Evolutionary conservation across 1,284 basidiomycete genomes (phyloP).

Genomic region (Agroathelia rolfsii): DNA sequence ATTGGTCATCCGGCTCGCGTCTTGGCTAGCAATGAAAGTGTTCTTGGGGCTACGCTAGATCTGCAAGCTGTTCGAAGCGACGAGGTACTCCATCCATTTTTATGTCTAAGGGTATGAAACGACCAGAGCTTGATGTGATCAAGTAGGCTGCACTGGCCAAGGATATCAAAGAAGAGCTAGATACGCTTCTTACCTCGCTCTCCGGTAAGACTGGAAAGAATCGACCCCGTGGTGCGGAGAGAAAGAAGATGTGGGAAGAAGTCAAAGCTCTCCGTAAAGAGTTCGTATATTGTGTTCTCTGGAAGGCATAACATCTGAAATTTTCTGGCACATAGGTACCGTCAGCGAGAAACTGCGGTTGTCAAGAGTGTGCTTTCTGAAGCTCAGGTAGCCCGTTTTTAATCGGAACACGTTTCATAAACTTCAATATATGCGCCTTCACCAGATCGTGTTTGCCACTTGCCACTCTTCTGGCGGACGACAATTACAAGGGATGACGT

Average conservation of each 20-base stretch:
- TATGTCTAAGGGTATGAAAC: not conserved
- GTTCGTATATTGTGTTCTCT: slow-evolving; percentile 30
- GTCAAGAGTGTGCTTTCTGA: slow-evolving; percentile 70
- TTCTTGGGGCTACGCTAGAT: slow-evolving; percentile 81
- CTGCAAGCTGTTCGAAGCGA: slow-evolving; percentile 75
- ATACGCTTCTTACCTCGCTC: slow-evolving; percentile 54
- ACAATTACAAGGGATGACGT: slow-evolving; percentile 65
- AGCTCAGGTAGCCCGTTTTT: slow-evolving; percentile 44
- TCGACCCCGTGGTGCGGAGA: slow-evolving; percentile 60
- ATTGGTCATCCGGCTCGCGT: slow-evolving; percentile 92
- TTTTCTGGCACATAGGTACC: slow-evolving; percentile 44
- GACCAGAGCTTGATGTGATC: not conserved
- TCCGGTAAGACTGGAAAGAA: slow-evolving; percentile 77
- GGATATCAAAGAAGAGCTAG: slow-evolving; percentile 80
- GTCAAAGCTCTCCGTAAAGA: slow-evolving; percentile 87
- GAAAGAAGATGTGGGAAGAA: slow-evolving; percentile 87
- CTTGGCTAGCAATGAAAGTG: slow-evolving; percentile 55
- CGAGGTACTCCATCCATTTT: slow-evolving; percentile 30
- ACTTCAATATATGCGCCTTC: not conserved
- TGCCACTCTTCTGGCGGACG: slow-evolving; percentile 85
- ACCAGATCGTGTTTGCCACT: slow-evolving; percentile 79
- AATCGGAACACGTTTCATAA: not conserved
- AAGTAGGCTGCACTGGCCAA: slow-evolving; percentile 62
- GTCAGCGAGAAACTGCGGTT: slow-evolving; percentile 78
- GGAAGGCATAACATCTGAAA: not conserved